Evolutionary conservation across 1,284 basidiomycete species (phyloP), one percentile per base, ranked within the genome.

Genomic region (Afroboletus lepidellus): DNA sequence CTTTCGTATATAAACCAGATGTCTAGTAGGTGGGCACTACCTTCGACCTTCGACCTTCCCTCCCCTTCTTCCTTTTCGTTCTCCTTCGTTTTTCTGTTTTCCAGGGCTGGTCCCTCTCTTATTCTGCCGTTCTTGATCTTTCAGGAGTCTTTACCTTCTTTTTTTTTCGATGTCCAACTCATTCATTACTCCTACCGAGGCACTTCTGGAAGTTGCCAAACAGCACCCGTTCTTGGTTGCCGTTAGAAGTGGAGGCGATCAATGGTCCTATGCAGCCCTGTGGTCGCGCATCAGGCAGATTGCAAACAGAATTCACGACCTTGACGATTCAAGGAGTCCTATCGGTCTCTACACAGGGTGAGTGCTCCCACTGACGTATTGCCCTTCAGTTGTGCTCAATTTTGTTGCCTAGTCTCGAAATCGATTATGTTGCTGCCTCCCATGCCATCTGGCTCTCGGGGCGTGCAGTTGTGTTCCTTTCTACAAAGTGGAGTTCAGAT

Each of bases 381-480:
- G 7, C 38, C 11, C 18, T 12, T 38, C 37, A 24, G 13, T 30
- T n/a, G 4, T 25, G 12, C 8, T 8, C 11, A 5, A 25, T 34
- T 2, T 21, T 11, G 11, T 33, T 30, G 6, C 21, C 6, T 21
- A 64, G 63, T 37, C 59, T 65, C 33, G 63, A 65, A 41, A 57
- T 65, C 21, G 61, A 65, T 36, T 67, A 60, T 21, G 53, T 67
- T 37, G 55, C 63, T 44, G 65, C 57, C 24, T 56, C 63, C 20
- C 63, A 67, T 25, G 63, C 63, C 3, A 61, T 65, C 51, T 65
- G 63, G 63, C 55, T 65, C 21, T 42, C 55, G 23, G 63, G 63
- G 11, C 54, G 53, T 20, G 57, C 61, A 20, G 54, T 64, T 16
- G 55, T 67, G 12, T 65, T 65, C 42, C 63, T 65, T 30, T 67